Base-by-base conservation (phyloP, 371 early-diverging fungal species). In the Amoeboaphelidium occidentale region DNA sequence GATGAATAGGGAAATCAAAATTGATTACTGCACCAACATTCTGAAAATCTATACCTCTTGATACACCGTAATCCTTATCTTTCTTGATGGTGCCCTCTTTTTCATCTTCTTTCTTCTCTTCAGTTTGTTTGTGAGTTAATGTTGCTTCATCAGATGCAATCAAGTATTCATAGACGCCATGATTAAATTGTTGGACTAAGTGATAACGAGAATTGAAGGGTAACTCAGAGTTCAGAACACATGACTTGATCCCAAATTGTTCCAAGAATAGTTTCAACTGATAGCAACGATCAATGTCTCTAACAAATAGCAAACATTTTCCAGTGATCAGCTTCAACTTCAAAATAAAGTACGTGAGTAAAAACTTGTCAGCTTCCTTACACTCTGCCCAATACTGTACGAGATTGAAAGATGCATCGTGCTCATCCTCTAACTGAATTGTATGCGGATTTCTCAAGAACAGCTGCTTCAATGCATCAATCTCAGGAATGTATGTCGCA, bases 41-140 rank as follows among this genome's bases (percentile, higher is more conserved):
- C 51, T 83, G 74, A 59, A 97, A 91, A 66, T 98, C 98, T 43
- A 98, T 77, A 42, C 98, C 98, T 27, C 98, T 80, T 3, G 93
- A 76, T 22, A 94, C 92, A 32, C 96, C 94, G 58, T 84, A 88
- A 58, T 90, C 92, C 47, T 77, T 71, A 56, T 82, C 85, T 32
- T 68, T 60, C 23, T 56, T 51, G 10, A 54, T 51, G 13, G n/a
- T n/a, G n/a, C n/a, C 61, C 20, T 57, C 55, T 10, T 55, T 49
- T 47, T 63, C 65, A 27, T 47, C 25, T 22, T 51, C 55, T 43
- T 65, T 67, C 48, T 69, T 71, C 6, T 73, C 77, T 14, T 69
- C 72, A 27, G 79, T 84, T 46, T 66, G 65, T 53, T 81, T 82
- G 13, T 76, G 79, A 52, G 70, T 73, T 27, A 70, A 62, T 41